phyloP scores from a whole-genome alignment of 192 early-diverging fungal genomes.

The Coemansia sp. region DNA sequence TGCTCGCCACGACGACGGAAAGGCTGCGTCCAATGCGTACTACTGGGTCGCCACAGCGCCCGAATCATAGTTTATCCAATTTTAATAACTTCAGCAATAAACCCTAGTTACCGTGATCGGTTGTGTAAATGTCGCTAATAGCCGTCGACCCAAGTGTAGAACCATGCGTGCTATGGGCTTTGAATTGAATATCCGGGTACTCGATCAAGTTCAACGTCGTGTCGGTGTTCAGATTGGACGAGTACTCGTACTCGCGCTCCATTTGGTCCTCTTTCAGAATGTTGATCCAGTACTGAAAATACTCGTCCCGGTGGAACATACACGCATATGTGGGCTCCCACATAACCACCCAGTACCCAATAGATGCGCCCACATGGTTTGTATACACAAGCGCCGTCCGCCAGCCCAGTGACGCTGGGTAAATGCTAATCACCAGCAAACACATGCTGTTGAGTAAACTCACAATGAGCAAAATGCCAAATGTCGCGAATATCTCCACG shows the following conservation, averaged over 20 bases:
- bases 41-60: constrained; percentile 56
- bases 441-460: constrained; percentile 33
- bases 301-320: constrained; percentile 33
- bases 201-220: constrained; percentile 19
- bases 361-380: constrained; percentile 35
- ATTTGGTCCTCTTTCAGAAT: constrained; percentile 39
- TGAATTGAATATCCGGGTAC: constrained; percentile 1
- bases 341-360: constrained; percentile 45
- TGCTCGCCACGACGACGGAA: constrained; percentile 53
- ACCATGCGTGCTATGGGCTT: not conserved
- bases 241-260: constrained; percentile 34
- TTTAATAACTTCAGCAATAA: not conserved
- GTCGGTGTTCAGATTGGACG: constrained; percentile 17
- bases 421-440: constrained; percentile 22
- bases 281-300: constrained; percentile 42
- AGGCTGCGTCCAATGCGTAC: constrained; percentile 55
- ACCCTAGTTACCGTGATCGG: too few species aligned
- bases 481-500: constrained; percentile 14
- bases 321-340: constrained; percentile 41
- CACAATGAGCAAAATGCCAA: constrained; percentile 21
- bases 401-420: constrained; percentile 39
- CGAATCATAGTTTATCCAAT: not conserved
- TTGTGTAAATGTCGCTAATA: too few species aligned
- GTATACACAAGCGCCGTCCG: constrained; percentile 31
- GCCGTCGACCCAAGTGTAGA: not conserved